Base-by-base conservation (phyloP, 1,284 basidiomycete genomes). In the Microbotryum lychnidis-dioicae region DNA sequence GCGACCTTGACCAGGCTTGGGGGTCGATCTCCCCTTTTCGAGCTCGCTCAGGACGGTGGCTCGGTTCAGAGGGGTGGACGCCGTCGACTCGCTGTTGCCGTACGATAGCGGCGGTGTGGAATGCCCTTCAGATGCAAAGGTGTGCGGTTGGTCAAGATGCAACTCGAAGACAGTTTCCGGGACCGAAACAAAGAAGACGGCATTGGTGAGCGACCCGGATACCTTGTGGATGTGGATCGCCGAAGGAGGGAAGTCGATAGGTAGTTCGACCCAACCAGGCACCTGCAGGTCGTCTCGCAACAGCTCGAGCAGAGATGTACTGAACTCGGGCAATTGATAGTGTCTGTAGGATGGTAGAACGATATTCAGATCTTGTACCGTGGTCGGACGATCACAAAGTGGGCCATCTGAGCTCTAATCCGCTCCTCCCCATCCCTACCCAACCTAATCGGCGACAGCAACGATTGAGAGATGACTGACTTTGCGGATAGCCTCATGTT, bases 121-220 rank as follows among this genome's bases (percentile, higher is more conserved):
- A 12, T 42, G 37, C 37, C 37, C 12, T 2, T n/a, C 42, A 23
- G 33, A 18, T 33, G 23, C 31, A 7, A 16, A 44, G 25, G 5
- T 9, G 18, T 56, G 6, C 7, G n/a, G 53, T 14, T 25, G 54
- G 21, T 56, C 54, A 44, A 54, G 37, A 7, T 57, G 54, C 46
- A 68, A 12, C 8, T 68, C 60, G 42, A 60, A 47, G 2, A 49
- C 25, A 3, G 60, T 57, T 14, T 63, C 56, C 9, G 65, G 78
- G 72, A 76, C 80, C 21, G 79, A 87, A 56, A 96, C 85, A 76
- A 96, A 97, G 77, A 91, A 96, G 58, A 97, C 90, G 64, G 89
- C 87, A 74, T 97, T 97, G 50, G 92, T 97, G 69, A 94, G 77
- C 21, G 89, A 87, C 18, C 92, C 91, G 10, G 91, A 72, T 55